phyloP scores from a whole-genome alignment of 345 rosid genomes.

The Arabis hirsuta region DNA sequence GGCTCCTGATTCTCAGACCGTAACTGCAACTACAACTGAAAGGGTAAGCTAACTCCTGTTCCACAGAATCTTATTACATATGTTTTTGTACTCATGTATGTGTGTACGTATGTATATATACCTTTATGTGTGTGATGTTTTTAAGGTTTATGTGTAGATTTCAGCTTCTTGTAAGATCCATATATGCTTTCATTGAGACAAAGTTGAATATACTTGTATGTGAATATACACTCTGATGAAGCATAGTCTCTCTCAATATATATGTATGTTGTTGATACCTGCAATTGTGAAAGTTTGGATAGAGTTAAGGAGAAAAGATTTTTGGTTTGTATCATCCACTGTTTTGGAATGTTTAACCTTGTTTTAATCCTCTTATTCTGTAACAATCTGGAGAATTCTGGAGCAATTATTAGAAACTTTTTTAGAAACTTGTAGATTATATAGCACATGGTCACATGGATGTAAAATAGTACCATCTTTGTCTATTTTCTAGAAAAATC shows the following conservation, averaged over 20 bases:
- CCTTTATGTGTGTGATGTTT: background rate
- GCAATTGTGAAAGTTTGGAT: conserved; percentile 11
- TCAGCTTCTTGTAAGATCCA: conserved; percentile 15
- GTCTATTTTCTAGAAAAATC: conserved; percentile 13
- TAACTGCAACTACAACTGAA: conserved; percentile 33
- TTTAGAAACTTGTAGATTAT: conserved; percentile 18
- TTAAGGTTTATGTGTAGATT: conserved; percentile 17
- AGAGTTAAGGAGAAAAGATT: background rate
- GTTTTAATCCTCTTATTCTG: conserved; percentile 1
- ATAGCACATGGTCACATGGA: conserved; percentile 32
- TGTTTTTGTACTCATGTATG: background rate
- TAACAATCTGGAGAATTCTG: conserved; percentile 5
- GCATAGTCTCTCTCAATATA: background rate
- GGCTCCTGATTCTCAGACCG: conserved; percentile 45
- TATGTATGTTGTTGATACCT: background rate
- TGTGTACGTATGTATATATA: conserved; percentile 1
- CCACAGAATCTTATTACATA: conserved; percentile 19
- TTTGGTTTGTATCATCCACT: conserved; percentile 9
- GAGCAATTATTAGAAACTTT: conserved; percentile 26
- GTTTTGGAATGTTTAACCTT: conserved; percentile 12
- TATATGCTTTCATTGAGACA: background rate
- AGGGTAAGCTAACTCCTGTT: conserved; percentile 27
- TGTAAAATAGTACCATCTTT: conserved; percentile 18
- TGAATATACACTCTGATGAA: background rate
- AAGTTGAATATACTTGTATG: background rate